These are phyloP conservation scores for Tolypocladium pustulatum DNA, from an alignment of 2,329 filamentous ascomycete species.

Conservation along the genomic window DNA sequence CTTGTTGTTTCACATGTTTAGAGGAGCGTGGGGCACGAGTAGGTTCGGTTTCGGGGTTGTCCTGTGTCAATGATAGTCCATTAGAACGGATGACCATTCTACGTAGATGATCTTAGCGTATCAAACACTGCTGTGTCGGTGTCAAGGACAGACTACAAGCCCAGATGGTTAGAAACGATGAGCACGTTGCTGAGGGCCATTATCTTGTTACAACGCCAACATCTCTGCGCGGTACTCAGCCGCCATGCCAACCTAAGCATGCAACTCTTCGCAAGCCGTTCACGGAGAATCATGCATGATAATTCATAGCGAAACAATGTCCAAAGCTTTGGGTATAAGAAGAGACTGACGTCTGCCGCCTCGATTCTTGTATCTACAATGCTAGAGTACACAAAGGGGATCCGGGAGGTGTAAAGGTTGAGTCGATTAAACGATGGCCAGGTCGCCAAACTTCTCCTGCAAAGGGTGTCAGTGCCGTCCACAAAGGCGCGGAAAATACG, in stretches of 20 bases:
- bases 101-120: not conserved
- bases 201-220: not conserved
- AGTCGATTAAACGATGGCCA: constrained; percentile 74
- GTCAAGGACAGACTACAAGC: not conserved
- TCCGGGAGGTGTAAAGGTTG: constrained; percentile 22
- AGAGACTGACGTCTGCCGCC: constrained; percentile 20
- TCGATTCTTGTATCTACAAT: constrained; percentile 53
- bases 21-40: not conserved
- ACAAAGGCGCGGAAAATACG: not conserved
- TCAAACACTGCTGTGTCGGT: too few relatives aligned
- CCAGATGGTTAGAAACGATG: not conserved
- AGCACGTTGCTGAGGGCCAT: not conserved
- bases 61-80: not conserved
- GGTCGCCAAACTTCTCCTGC: constrained; percentile 97
- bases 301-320: constrained; percentile 1
- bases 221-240: not conserved
- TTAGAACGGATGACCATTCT: not conserved
- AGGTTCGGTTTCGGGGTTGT: not conserved
- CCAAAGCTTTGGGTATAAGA: constrained; percentile 18
- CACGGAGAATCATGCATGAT: not conserved
- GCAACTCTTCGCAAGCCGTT: not conserved
- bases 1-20: constrained; percentile 2
- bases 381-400: constrained; percentile 57
- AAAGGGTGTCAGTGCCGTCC: constrained; percentile 32
- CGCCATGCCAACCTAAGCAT: not conserved